These are phyloP conservation scores for Multifurca ochricompacta DNA, from an alignment of 768 basidiomycete genomes.

Conservation along the genomic window DNA sequence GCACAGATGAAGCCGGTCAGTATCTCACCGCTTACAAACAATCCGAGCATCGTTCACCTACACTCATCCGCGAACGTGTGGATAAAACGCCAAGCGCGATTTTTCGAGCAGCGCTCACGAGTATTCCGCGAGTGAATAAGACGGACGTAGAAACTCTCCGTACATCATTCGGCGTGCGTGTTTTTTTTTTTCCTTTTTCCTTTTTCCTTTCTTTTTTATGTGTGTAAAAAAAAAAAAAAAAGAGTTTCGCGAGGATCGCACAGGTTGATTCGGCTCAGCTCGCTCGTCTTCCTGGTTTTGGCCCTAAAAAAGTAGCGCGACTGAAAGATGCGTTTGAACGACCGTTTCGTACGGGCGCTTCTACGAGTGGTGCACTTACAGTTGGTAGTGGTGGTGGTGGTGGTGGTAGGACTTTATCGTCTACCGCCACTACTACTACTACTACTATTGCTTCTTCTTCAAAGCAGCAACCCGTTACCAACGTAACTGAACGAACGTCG, in stretches of 20 bases:
- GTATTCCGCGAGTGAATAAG: slow-evolving; percentile 91
- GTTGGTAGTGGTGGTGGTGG: too few species aligned
- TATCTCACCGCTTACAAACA: slow-evolving; percentile 90
- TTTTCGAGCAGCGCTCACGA: slow-evolving; percentile 75
- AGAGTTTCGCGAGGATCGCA: slow-evolving; percentile 86
- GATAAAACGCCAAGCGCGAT: slow-evolving; percentile 84
- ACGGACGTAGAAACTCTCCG: slow-evolving; percentile 93
- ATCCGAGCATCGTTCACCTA: slow-evolving; percentile 88
- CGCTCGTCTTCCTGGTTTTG: slow-evolving; percentile 83
- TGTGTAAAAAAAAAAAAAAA: too few species aligned
- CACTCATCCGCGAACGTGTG: slow-evolving; percentile 88
- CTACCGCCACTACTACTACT: neutral
- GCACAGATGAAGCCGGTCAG: slow-evolving; percentile 84
- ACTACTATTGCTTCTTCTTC: neutral
- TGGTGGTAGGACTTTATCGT: too few species aligned
- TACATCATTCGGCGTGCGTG: slow-evolving; percentile 79
- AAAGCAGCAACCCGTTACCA: neutral
- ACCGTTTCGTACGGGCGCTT: slow-evolving; percentile 70
- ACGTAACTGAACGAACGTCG: too few species aligned
- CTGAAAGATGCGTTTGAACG: slow-evolving; percentile 87
- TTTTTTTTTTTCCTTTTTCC: neutral
- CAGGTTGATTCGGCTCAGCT: slow-evolving; percentile 66
- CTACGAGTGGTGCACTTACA: slow-evolving; percentile 34
- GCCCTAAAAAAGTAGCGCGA: slow-evolving; percentile 87
- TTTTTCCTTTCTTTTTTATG: neutral